Base-by-base conservation (phyloP, 2,329 filamentous ascomycete genomes). In the Chaetomium sp. region DNA sequence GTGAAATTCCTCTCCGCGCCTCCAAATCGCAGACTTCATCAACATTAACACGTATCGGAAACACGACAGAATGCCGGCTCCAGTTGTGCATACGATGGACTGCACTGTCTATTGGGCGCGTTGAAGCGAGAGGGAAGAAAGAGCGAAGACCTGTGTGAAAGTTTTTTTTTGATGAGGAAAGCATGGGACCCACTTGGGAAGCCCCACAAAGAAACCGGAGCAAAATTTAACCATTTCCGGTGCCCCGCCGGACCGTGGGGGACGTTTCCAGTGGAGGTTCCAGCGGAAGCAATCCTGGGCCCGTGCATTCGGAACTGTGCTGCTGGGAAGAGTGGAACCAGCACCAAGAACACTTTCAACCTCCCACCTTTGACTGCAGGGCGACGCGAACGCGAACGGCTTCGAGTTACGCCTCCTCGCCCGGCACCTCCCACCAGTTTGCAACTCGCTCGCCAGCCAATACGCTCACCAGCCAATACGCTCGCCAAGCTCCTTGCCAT, bases 71-170 rank as follows among this genome's bases (percentile, higher is more conserved):
- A 91, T 79, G 87, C 75, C 78, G 76, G 72, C 54, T 68, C 74
- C 76, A 71, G 72, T 76, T 71, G 76, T 77, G 76, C 74, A 71
- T 71, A 76, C 80, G 79, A 84, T 85, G 85, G 79, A 79, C 81
- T 87, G 88, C 83, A 91, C 88, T 92, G 88, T 92, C 89, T 91
- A 76, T 76, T 78, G 85, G 86, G 79, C 81, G 87, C 86, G 85
- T 87, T 82, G 76, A 65, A 70, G 71, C 71, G 66, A 48, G 44
- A 14, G 68, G 71, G 49, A 27, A 74, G 73, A 57, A 71, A 73
- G 72, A 34, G 40, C 48, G 71, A 69, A 73, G 70, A 66, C 58
- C 43, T 48, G 49, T 5, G 33, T 27, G 58, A 55, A 59, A 62
- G 60, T 48, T 56, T 49, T 59, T 60, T 49, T 55, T 27, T 10